Evolutionary conservation across 495 filamentous ascomycete genomes (phyloP).

Genomic region (Aspergillus heteromorphus): DNA sequence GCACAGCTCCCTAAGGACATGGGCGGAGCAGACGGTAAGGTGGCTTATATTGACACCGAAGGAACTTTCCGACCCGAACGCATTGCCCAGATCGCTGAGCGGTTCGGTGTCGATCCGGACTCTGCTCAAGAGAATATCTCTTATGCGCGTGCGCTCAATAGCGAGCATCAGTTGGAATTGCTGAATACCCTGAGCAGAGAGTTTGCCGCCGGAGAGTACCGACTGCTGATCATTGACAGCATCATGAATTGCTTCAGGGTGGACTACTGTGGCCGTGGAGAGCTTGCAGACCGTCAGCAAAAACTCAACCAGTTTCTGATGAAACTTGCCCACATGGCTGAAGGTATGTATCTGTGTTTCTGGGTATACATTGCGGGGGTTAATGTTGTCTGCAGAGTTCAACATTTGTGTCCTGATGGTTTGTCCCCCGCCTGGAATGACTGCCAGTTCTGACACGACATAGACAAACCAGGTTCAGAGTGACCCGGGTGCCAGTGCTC

Average conservation of each 20-base stretch:
- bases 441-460: background rate
- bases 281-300: conserved; percentile 72
- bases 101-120: conserved; percentile 65
- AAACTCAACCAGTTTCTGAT: conserved; percentile 68
- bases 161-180: conserved; percentile 69
- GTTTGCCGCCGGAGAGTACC: conserved; percentile 64
- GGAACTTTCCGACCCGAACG: conserved; percentile 73
- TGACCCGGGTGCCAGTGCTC: conserved; percentile 71
- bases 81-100: conserved; percentile 67
- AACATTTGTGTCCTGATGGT: conserved; percentile 74
- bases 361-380: background rate
- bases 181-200: conserved; percentile 60
- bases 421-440: conserved; percentile 3
- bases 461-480: conserved; percentile 79
- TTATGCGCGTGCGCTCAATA: conserved; percentile 67
- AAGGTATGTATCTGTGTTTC: conserved; percentile 42
- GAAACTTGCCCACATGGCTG: conserved; percentile 67
- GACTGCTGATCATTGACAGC: conserved; percentile 70
- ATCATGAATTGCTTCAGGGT: conserved; percentile 76
- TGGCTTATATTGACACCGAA: conserved; percentile 78
- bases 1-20: conserved; percentile 55
- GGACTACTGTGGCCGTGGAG: conserved; percentile 69
- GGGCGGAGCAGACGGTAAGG: conserved; percentile 72
- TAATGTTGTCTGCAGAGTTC: conserved; percentile 56
- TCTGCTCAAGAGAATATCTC: conserved; percentile 69